Evolutionary conservation across 768 basidiomycete genomes (phyloP).

Genomic region (Paxillus rubicundulus): DNA sequence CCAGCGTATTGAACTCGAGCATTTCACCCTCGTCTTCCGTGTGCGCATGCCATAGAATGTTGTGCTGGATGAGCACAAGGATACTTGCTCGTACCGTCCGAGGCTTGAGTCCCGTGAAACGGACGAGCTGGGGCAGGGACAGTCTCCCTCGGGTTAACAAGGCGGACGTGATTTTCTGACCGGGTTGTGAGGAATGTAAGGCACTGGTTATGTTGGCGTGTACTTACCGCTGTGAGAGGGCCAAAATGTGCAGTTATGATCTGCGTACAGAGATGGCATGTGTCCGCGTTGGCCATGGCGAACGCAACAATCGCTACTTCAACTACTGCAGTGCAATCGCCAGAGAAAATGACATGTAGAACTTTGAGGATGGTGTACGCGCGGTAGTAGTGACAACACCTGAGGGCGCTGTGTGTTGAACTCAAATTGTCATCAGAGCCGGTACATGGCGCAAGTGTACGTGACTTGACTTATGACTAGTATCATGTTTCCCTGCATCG

Average conservation of each 20-base stretch:
- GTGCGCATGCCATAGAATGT: slow-evolving; percentile 82
- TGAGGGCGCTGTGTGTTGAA: no score
- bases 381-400: no score
- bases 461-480: no score
- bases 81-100: slow-evolving; percentile 68
- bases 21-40: slow-evolving; percentile 71
- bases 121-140: slow-evolving; percentile 63
- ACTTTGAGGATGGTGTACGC: no score
- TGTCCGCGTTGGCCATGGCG: slow-evolving; percentile 64
- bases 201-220: neutral
- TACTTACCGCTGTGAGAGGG: slow-evolving; percentile 58
- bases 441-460: no score
- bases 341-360: neutral
- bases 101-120: slow-evolving; percentile 65
- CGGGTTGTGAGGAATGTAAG: slow-evolving; percentile 1
- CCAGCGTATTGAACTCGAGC: slow-evolving; percentile 78
- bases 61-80: slow-evolving; percentile 85
- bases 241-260: slow-evolving; percentile 68
- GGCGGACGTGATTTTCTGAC: slow-evolving; percentile 67
- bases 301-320: neutral
- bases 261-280: slow-evolving; percentile 57
- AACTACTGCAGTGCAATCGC: neutral
- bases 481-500: neutral
- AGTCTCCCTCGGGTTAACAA: slow-evolving; percentile 83
- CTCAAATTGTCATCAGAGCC: no score